Percentiles rank a stretch among this genome's conserved stretches.
Evolutionary conservation across 2,329 filamentous ascomycete species (phyloP).

Genomic region (Lachnellula occidentalis): DNA sequence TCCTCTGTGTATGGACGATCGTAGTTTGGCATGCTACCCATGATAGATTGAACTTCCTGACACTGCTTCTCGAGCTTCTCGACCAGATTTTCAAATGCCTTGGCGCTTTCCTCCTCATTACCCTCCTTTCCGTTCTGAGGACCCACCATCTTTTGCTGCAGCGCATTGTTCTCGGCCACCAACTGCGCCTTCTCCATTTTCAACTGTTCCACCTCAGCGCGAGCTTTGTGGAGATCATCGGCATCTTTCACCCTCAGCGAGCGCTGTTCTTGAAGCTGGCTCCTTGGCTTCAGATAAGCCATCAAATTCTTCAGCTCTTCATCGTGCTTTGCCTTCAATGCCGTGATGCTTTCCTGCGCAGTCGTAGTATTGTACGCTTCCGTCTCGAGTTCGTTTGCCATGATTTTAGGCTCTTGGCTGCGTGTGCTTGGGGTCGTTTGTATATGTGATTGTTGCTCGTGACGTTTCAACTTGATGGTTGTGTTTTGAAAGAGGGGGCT

Average conservation of each 20-base stretch:
- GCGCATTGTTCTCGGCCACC: background rate
- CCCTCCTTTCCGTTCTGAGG: background rate
- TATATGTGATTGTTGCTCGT: too few species aligned
- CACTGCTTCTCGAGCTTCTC: background rate
- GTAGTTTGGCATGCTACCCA: background rate
- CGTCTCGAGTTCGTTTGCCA: background rate
- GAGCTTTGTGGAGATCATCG: background rate
- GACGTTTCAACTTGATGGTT: too few species aligned
- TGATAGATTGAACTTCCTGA: background rate
- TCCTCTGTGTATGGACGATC: too few species aligned
- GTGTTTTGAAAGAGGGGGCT: too few species aligned
- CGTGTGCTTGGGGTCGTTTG: background rate
- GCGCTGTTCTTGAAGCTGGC: background rate
- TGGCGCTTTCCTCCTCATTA: background rate
- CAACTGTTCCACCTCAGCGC: background rate
- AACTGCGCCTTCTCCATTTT: background rate
- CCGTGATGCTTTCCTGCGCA: background rate
- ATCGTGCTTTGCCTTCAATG: background rate
- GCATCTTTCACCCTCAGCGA: background rate
- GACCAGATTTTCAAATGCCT: background rate
- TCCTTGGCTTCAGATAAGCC: background rate
- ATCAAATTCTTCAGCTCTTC: background rate
- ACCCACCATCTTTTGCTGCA: background rate
- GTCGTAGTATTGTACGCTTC: background rate
- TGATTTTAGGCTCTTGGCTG: background rate